phyloP scores from a whole-genome alignment of 768 basidiomycete species.

The Heimioporus sp. region DNA sequence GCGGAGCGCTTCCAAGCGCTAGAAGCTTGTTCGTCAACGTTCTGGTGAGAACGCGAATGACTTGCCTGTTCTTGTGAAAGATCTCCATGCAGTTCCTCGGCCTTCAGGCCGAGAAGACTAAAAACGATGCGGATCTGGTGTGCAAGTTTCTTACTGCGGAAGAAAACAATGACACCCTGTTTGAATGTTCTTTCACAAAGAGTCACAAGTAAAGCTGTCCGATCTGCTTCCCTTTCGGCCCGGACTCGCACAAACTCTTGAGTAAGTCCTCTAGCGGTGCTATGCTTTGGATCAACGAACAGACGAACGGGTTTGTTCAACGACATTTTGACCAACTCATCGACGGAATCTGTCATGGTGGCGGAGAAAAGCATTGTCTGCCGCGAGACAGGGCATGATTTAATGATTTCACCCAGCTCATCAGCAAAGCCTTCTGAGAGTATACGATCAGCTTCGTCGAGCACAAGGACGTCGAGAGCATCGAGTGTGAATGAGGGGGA shows the following conservation, averaged over 20 bases:
- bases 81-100: constrained; percentile 93
- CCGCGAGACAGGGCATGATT: constrained; percentile 79
- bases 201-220: constrained; percentile 72
- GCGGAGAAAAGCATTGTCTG: constrained; percentile 99
- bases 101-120: constrained; percentile 81
- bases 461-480: constrained; percentile 86
- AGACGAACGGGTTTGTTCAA: constrained; percentile 90
- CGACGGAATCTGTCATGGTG: constrained; percentile 97
- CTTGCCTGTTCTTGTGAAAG: constrained; percentile 91
- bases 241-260: constrained; percentile 96
- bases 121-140: constrained; percentile 97
- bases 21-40: constrained; percentile 7
- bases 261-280: constrained; percentile 77
- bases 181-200: constrained; percentile 90
- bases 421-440: constrained; percentile 93
- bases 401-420: constrained; percentile 91
- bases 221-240: constrained; percentile 72
- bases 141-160: constrained; percentile 94
- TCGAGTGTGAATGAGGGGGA: constrained; percentile 92
- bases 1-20: constrained; percentile 87
- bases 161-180: constrained; percentile 84
- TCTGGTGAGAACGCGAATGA: background rate
- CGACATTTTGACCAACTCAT: constrained; percentile 90
- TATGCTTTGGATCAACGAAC: constrained; percentile 93
- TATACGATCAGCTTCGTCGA: constrained; percentile 99